Evolutionary conservation across 371 early-diverging fungal genomes (phyloP), one percentile per base, ranked within the genome.

Genomic region (Fennellomyces sp.): DNA sequence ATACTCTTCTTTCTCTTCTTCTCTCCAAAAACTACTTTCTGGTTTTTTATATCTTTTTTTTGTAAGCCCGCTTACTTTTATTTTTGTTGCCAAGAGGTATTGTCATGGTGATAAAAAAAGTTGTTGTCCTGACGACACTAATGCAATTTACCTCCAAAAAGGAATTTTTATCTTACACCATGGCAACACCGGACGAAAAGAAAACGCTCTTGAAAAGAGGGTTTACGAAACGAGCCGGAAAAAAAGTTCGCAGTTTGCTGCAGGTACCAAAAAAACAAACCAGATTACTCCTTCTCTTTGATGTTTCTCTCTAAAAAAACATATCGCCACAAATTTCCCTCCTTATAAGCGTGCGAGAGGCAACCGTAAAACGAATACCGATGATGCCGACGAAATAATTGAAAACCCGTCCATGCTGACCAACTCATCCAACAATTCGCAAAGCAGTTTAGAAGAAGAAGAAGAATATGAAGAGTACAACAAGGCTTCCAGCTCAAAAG

Each of bases 151-250:
- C 50, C 26, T 41, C 21, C 3, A 17, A 41, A 41, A 41, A 41
- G 41, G n/a, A n/a, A n/a, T n/a, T n/a, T n/a, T n/a, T 36, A 11
- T 36, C 38, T 17, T 41, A 41, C 33, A 30, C 11, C 8, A 42
- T 42, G 42, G 27, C 56, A 42, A 26, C 56, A 21, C 41, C 42
- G 6, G 28, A 35, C 35, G 36, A 38, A 35, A 39, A 35, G 27
- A 55, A 55, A 28, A 19, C 21, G 21, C 19, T 11, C 33, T 30
- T 31, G 36, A 58, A 58, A 25, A 33, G 33, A 58, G 49, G 52
- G 39, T 23, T 60, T 27, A 60, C 52, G 23, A 51, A 60, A 35
- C 48, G 60, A 52, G 60, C 60, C 10, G 41, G 60, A n/a, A 52
- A 13, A 27, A 60, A 60, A 52, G 60, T 60, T 26, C 51, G 52